Evolutionary conservation across 2,329 filamentous ascomycete species (phyloP), one percentile per base, ranked within the genome.

Genomic region (Ophiocordyceps camponoti-saundersi): DNA sequence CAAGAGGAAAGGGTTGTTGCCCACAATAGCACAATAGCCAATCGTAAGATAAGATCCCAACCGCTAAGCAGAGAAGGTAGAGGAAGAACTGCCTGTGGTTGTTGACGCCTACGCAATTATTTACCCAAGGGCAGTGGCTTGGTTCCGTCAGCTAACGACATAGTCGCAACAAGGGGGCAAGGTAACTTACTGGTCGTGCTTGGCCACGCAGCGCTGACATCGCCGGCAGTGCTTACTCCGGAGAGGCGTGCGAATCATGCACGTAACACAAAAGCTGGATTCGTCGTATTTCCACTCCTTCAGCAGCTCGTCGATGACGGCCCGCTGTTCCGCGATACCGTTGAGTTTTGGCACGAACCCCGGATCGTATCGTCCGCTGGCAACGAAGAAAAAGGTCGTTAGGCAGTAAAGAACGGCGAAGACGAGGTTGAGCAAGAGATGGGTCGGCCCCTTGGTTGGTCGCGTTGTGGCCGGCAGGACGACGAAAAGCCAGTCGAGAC

Each of bases 71-170:
- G 41, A 93, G 67, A 18, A 98, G 75, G 61, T 96, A 98, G 45
- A 95, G 68, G 57, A 95, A 84, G 63, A 98, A 98, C 55, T 95
- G 89, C 15, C 92, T 81, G 58, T 96, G 85, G 61, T 96, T 98
- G 67, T 96, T 96, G 52, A 92, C 77, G 42, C 86, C 92, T 41
- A 98, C 78, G 57, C 92, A 98, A 64, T 95, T 96, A 65, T 94
- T 85, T 22, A 96, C 85, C 92, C 92, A 98, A 0, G 92, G 92
- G 58, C 92, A 98, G 60, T 98, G 92, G 59, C 87, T 93, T n/a
- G 26, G 5, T 29, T 29, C 26, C 26, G 26, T 29, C 26, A 29
- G 26, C 8, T 29, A 6, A 10, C 26, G 26, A 29, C 2, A 10
- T 10, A 6, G n/a, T n/a, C n/a, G n/a, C n/a, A n/a, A n/a, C n/a